Evolutionary conservation across 2,329 filamentous ascomycete genomes (phyloP).

Genomic region (Graphiopsis chlorocephala): DNA sequence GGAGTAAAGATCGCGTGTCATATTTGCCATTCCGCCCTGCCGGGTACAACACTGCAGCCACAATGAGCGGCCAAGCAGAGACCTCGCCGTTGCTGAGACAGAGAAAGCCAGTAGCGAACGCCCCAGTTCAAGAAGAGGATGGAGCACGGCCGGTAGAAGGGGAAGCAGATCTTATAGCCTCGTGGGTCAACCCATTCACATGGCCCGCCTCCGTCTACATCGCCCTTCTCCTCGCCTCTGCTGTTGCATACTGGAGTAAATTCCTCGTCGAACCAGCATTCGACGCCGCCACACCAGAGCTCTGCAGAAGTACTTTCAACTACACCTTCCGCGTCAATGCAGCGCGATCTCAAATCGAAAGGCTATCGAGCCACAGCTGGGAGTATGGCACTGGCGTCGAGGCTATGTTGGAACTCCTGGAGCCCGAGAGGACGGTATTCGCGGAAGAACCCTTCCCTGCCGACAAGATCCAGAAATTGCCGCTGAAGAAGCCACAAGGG

Average conservation of each 20-base stretch:
- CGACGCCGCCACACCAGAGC: slow-evolving; percentile 21
- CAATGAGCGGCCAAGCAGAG: slow-evolving; percentile 12
- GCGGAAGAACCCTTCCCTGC: slow-evolving; percentile 36
- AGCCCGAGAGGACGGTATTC: slow-evolving; percentile 39
- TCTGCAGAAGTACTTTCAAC: slow-evolving; percentile 28
- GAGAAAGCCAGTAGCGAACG: neutral
- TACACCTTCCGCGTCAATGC: slow-evolving; percentile 29
- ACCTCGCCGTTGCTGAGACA: slow-evolving; percentile 6
- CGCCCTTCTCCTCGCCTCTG: slow-evolving; percentile 18
- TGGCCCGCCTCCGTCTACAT: slow-evolving; percentile 24
- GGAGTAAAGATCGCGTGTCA: neutral
- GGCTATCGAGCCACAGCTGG: slow-evolving; percentile 40
- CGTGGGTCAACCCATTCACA: slow-evolving; percentile 24
- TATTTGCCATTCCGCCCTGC: neutral
- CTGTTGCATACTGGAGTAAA: slow-evolving; percentile 19
- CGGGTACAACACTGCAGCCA: neutral
- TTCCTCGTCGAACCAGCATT: slow-evolving; percentile 19
- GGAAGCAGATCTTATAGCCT: neutral
- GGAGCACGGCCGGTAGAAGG: neutral
- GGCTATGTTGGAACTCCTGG: slow-evolving; percentile 41
- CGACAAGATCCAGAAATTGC: slow-evolving; percentile 27
- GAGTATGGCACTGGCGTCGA: slow-evolving; percentile 43
- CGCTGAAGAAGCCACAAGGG: slow-evolving; percentile 29
- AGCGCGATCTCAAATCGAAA: slow-evolving; percentile 29
- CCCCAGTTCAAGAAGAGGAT: neutral